Conservation (phyloP, 495 filamentous ascomycete genomes). For the Daldinia grandis region DNA sequence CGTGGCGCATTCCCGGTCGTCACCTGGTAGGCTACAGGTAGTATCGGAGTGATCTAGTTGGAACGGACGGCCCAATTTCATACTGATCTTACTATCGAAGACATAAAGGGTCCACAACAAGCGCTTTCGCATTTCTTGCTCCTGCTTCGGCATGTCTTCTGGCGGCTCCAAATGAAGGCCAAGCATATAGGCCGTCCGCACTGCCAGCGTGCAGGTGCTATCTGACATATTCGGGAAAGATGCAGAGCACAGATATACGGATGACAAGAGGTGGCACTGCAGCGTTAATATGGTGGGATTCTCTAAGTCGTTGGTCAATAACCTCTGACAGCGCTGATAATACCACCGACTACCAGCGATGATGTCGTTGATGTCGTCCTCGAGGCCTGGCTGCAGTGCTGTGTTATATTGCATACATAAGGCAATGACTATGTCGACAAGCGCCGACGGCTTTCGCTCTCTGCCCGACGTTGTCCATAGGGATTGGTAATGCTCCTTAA, state of each 20-base stretch:
- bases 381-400: constrained; percentile 3
- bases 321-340: constrained; percentile 52
- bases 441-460: constrained; percentile 56
- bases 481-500: constrained; percentile 58
- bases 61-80: constrained; percentile 61
- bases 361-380: constrained; percentile 45
- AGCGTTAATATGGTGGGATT: constrained; percentile 57
- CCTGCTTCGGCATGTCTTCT: constrained; percentile 39
- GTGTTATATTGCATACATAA: constrained; percentile 58
- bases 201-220: constrained; percentile 49
- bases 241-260: constrained; percentile 56
- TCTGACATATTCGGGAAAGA: constrained; percentile 59
- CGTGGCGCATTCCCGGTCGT: constrained; percentile 40
- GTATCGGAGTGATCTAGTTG: constrained; percentile 43
- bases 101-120: constrained; percentile 61
- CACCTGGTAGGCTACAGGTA: constrained; percentile 51
- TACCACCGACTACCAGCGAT: constrained; percentile 55
- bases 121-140: constrained; percentile 53
- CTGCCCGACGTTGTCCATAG: constrained; percentile 47
- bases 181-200: constrained; percentile 56
- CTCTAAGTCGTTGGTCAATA: constrained; percentile 56
- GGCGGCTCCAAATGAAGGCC: constrained; percentile 60
- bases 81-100: constrained; percentile 55
- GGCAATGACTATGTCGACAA: constrained; percentile 63
- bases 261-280: constrained; percentile 58